phyloP scores from a whole-genome alignment of 129 eudicot species.

The Tagetes patula region DNA sequence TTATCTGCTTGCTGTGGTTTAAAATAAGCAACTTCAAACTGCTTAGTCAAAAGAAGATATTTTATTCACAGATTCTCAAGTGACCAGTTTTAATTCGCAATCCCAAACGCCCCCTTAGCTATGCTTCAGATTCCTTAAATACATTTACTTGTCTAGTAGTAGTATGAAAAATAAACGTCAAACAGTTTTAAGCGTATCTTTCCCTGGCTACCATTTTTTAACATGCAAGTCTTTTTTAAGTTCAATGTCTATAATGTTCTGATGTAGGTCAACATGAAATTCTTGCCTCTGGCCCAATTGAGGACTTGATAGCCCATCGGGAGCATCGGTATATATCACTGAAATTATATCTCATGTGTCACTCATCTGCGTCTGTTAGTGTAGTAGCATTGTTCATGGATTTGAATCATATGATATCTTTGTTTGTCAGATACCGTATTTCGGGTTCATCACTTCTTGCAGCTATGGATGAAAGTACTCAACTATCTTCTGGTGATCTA shows the following conservation, averaged over 20 bases:
- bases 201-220: neutral
- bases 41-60: neutral
- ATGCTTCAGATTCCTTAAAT: neutral
- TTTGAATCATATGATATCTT: slow-evolving; percentile 6
- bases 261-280: slow-evolving; percentile 89
- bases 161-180: neutral
- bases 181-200: neutral
- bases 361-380: slow-evolving; percentile 1
- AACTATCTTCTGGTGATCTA: slow-evolving; percentile 44
- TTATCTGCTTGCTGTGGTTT: neutral
- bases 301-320: slow-evolving; percentile 96
- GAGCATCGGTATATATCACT: slow-evolving; percentile 74
- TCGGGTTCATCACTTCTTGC: slow-evolving; percentile 93
- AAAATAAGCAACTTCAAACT: neutral
- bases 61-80: neutral
- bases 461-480: slow-evolving; percentile 93
- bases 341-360: slow-evolving; percentile 4
- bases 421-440: slow-evolving; percentile 78
- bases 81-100: neutral
- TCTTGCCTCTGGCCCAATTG: slow-evolving; percentile 99
- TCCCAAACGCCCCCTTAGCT: neutral
- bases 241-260: neutral
- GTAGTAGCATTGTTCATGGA: slow-evolving; percentile 18
- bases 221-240: neutral
- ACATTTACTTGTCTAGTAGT: neutral